Conservation (phyloP, 306 rosid genomes). For the Rosa chinensis region DNA sequence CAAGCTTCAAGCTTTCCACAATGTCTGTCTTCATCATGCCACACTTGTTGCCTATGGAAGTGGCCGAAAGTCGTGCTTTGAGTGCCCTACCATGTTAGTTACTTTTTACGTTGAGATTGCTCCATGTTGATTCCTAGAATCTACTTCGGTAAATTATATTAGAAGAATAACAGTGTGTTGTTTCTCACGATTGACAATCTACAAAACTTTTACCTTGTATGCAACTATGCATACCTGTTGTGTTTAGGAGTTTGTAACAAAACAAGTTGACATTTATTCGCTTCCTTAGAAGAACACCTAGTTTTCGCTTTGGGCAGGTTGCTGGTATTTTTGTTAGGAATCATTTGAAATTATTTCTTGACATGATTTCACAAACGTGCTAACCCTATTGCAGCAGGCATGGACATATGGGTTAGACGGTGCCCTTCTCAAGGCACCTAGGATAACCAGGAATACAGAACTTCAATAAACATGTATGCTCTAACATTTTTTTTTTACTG, state of each 20-base stretch:
- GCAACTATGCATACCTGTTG: background rate
- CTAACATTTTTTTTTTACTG: conserved; percentile 6
- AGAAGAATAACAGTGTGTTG: background rate
- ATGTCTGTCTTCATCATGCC: conserved; percentile 91
- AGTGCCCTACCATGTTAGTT: conserved; percentile 91
- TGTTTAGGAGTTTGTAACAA: background rate
- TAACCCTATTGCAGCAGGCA: conserved; percentile 56
- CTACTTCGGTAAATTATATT: background rate
- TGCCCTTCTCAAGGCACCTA: conserved; percentile 71
- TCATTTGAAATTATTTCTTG: no score
- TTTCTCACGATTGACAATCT: no score
- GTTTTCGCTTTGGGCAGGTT: no score
- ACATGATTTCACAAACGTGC: no score
- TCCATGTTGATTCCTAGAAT: background rate
- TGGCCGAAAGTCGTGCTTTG: conserved; percentile 82
- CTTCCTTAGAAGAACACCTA: background rate
- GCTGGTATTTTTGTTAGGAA: no score
- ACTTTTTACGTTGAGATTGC: background rate
- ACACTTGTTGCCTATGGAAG: conserved; percentile 69
- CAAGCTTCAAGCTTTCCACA: conserved; percentile 70
- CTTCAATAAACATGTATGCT: conserved; percentile 64
- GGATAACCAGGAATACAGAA: conserved; percentile 72
- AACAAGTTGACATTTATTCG: background rate
- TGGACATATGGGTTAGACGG: conserved; percentile 92
- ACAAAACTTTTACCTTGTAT: background rate